A percentile compares a stretch with the other conserved stretches of the same genome.
Evolutionary conservation across 2,329 filamentous ascomycete genomes (phyloP).

Genomic region (Aspergillus sp.): DNA sequence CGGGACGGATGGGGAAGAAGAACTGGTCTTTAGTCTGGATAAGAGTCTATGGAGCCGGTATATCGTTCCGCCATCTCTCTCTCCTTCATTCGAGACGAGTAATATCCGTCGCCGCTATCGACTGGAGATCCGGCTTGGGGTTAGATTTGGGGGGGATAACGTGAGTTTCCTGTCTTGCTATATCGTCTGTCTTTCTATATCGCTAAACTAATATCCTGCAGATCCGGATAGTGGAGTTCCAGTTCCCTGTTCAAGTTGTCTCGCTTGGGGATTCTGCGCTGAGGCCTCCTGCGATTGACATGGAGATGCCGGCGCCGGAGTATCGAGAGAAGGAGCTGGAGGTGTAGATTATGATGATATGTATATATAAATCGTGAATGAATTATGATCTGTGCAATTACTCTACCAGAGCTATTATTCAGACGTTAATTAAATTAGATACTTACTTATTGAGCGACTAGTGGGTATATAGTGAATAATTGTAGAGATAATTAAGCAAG

Average conservation of each 20-base stretch:
- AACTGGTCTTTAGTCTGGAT: neutral
- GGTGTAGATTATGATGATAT: neutral
- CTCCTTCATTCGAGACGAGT: slow-evolving; percentile 19
- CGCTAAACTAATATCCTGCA: neutral
- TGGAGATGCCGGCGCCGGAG: neutral
- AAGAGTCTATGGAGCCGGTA: slow-evolving; percentile 3
- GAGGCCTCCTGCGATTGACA: neutral
- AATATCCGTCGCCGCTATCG: slow-evolving; percentile 18
- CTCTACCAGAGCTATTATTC: too few species aligned
- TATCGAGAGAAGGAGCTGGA: neutral
- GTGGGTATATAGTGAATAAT: neutral
- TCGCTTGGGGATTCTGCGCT: neutral
- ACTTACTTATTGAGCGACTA: neutral
- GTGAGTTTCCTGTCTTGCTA: neutral
- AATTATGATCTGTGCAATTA: neutral
- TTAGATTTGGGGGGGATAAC: slow-evolving; percentile 10
- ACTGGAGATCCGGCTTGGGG: slow-evolving; percentile 15
- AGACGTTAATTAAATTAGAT: too few species aligned
- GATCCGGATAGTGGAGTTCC: slow-evolving; percentile 15
- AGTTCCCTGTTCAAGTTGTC: slow-evolving; percentile 18
- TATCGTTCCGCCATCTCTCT: slow-evolving; percentile 9
- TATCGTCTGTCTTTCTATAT: neutral
- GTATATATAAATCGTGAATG: neutral
- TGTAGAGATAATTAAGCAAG: neutral
- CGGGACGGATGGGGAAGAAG: neutral